Evolutionary conservation across 2,329 filamentous ascomycete genomes (phyloP), one percentile per base, ranked within the genome.

Genomic region (Fonsecaea monophora): DNA sequence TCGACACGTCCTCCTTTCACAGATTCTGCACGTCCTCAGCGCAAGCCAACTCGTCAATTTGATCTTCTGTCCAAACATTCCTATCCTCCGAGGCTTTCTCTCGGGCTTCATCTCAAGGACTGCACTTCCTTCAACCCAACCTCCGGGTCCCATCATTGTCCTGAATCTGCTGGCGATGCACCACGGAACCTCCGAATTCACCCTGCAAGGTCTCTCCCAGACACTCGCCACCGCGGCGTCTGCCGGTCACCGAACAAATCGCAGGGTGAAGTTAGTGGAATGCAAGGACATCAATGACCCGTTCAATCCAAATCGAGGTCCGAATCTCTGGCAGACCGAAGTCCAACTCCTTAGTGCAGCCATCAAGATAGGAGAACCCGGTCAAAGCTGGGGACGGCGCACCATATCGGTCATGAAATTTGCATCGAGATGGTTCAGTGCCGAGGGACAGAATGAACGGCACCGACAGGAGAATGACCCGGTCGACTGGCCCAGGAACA

Each of bases 81-180:
- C 90, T 25, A 89, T 91, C 76, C 85, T 97, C 6, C 89, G 92
- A 62, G 92, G 92, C 40, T 92, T 90, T 73, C 83, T 97, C 18
- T 83, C 90, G 50, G 83, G 86, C 60, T 66, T 64, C 40, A 21
- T n/a, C 38, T 38, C 30, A n/a, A n/a, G 34, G 12, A 30, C 84
- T 87, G 66, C 79, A 79, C 18, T 69, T 77, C 2, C 70, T 75
- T 80, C 63, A 80, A n/a, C 38, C 12, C 7, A 38, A 25, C n/a
- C 54, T 65, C 40, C 61, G 18, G 69, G 64, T n/a, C 72, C 78
- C n/a, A 72, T 83, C 62, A 77, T 76, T 5, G 74, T 83, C 37
- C 70, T 82, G 38, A 77, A 82, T 62, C 71, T 78, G 53, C 64
- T 83, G 34, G 75, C 76, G 64, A 72, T 82, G 53, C 82, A 83